These are phyloP conservation scores for Eucalyptus leucophloia DNA, from an alignment of 345 rosid genomes.

Conservation along the genomic window DNA sequence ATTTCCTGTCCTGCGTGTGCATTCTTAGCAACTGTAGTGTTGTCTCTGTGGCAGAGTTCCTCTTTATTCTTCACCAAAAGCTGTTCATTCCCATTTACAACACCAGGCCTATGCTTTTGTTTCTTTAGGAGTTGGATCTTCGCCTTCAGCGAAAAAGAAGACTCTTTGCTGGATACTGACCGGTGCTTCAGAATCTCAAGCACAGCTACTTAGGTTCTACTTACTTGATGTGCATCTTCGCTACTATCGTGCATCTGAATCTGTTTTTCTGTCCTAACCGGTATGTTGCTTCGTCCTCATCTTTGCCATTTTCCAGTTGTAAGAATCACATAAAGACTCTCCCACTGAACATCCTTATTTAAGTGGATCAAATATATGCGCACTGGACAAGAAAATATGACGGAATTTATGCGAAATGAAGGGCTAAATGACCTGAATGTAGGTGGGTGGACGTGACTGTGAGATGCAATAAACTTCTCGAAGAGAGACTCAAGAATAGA, in stretches of 20 bases:
- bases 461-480: too few species aligned
- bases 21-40: rapidly evolving
- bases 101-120: too few species aligned
- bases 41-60: too few species aligned
- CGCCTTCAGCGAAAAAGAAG: neutral
- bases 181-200: neutral
- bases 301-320: neutral
- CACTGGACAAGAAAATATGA: too few species aligned
- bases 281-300: neutral
- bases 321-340: neutral
- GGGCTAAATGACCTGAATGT: too few species aligned
- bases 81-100: too few species aligned
- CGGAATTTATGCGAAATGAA: too few species aligned
- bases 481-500: too few species aligned
- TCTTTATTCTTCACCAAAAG: too few species aligned
- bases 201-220: neutral
- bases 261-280: neutral
- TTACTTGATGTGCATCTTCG: neutral
- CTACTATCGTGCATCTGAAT: neutral
- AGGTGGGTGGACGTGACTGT: too few species aligned
- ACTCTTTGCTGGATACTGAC: neutral
- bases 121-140: neutral
- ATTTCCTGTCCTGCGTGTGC: neutral
- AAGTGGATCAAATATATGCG: neutral
- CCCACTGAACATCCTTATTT: too few species aligned